phyloP scores from a whole-genome alignment of 2,329 filamentous ascomycete genomes.

The Fusarium foetens region DNA sequence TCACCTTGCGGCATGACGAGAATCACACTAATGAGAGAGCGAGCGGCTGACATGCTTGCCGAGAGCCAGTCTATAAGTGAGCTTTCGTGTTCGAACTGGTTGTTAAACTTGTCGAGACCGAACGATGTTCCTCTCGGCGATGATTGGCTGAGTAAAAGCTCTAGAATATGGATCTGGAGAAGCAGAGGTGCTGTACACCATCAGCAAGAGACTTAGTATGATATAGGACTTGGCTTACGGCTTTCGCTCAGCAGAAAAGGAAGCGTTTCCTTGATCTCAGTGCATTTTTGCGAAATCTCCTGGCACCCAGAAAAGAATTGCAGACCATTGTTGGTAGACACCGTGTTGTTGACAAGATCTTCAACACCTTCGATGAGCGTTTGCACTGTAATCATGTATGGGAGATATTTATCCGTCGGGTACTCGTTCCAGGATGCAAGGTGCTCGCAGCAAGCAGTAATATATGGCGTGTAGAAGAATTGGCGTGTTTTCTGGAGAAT shows the following conservation, averaged over 20 bases:
- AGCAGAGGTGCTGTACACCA: conserved; percentile 34
- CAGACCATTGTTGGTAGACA: background rate
- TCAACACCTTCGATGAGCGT: conserved; percentile 42
- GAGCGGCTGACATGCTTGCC: conserved; percentile 43
- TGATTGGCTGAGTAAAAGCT: conserved; percentile 46
- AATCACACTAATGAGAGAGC: conserved; percentile 39
- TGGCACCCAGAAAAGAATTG: conserved; percentile 21
- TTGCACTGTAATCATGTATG: conserved; percentile 42
- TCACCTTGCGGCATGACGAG: conserved; percentile 41
- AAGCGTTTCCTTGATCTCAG: conserved; percentile 33
- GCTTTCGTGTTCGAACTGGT: conserved; percentile 13
- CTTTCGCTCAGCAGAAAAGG: conserved; percentile 45
- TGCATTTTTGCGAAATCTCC: conserved; percentile 12
- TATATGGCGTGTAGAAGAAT: conserved; percentile 38
- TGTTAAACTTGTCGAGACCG: conserved; percentile 40
- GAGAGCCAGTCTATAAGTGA: conserved; percentile 42
- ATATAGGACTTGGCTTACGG: conserved; percentile 27
- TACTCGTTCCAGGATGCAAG: conserved; percentile 25
- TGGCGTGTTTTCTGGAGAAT: conserved; percentile 46
- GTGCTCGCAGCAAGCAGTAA: conserved; percentile 40
- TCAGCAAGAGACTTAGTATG: fast-evolving
- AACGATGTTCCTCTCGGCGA: conserved; percentile 40
- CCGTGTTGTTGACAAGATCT: conserved; percentile 23
- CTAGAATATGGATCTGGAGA: conserved; percentile 43
- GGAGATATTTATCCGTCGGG: conserved; percentile 42